Percentiles rank a stretch among this genome's conserved stretches.
Conservation (phyloP, 345 rosid genomes). For the Barbarea vulgaris region DNA sequence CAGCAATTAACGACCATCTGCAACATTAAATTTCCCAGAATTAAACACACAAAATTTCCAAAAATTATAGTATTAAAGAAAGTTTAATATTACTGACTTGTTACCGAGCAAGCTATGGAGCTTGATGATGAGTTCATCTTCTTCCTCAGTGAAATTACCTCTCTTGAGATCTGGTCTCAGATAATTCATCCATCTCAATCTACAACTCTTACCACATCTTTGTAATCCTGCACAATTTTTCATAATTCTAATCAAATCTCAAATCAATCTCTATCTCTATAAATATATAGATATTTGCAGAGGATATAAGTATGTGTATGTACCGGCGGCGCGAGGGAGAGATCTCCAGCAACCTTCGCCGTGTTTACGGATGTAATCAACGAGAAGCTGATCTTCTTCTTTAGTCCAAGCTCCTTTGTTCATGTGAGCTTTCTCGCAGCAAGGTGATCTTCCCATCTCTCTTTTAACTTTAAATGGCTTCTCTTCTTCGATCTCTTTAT, state of each 20-base stretch:
- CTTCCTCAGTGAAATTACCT: slow-evolving; percentile 79
- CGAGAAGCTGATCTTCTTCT: slow-evolving; percentile 83
- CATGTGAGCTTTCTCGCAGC: slow-evolving; percentile 90
- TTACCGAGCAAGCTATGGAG: slow-evolving; percentile 81
- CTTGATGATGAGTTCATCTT: slow-evolving; percentile 79
- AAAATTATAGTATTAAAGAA: not conserved
- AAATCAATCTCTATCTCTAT: not conserved
- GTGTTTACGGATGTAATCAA: slow-evolving; percentile 72
- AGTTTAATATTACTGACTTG: slow-evolving; percentile 49
- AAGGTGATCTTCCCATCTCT: slow-evolving; percentile 85
- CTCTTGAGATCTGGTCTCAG: slow-evolving; percentile 82
- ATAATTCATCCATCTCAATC: slow-evolving; percentile 75
- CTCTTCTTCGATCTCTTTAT: slow-evolving; percentile 12
- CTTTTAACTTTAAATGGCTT: not conserved
- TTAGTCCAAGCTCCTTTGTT: slow-evolving; percentile 97
- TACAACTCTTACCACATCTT: slow-evolving; percentile 86
- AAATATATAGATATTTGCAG: not conserved
- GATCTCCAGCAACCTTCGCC: slow-evolving; percentile 98
- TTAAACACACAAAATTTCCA: not conserved
- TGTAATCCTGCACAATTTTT: slow-evolving; percentile 55
- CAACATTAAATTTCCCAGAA: not conserved
- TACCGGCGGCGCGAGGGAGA: slow-evolving; percentile 87
- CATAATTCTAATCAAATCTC: not conserved
- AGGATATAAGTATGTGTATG: not conserved
- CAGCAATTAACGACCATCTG: slow-evolving; percentile 90